Conservation (phyloP, 495 filamentous ascomycete species). For the Acidomyces sp. region DNA sequence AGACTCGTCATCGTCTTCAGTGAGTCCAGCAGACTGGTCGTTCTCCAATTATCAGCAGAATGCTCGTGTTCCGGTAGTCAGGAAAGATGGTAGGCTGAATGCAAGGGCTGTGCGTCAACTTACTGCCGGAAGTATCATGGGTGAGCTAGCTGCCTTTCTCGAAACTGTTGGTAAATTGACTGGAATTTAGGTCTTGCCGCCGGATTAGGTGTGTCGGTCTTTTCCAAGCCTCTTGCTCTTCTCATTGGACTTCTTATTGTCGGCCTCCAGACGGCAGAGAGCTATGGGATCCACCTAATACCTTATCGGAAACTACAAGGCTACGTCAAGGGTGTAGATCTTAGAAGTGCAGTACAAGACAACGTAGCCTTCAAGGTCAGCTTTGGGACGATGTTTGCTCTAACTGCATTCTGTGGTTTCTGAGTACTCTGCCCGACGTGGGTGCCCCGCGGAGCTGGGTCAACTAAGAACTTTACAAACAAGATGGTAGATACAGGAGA, state of each 20-base stretch:
- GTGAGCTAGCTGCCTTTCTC: slow-evolving; percentile 10
- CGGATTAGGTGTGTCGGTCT: slow-evolving; percentile 58
- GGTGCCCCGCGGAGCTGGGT: too few relatives aligned
- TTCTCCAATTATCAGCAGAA: slow-evolving; percentile 22
- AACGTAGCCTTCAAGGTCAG: slow-evolving; percentile 66
- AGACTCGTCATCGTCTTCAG: slow-evolving; percentile 13
- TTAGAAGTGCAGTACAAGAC: slow-evolving; percentile 46
- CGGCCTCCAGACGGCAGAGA: slow-evolving; percentile 50
- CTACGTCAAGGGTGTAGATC: slow-evolving; percentile 44
- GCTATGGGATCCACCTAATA: slow-evolving; percentile 61
- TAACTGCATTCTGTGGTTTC: slow-evolving; percentile 61
- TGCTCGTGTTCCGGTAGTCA: slow-evolving; percentile 19
- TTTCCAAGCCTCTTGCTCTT: slow-evolving; percentile 61
- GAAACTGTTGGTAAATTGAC: not conserved
- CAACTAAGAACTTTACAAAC: too few relatives aligned
- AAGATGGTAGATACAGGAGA: too few relatives aligned
- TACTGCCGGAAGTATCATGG: slow-evolving; percentile 24
- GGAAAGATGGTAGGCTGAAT: slow-evolving; percentile 16
- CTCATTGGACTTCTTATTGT: slow-evolving; percentile 60
- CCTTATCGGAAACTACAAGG: slow-evolving; percentile 46
- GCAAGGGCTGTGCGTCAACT: slow-evolving; percentile 21
- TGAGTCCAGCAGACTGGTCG: slow-evolving; percentile 20
- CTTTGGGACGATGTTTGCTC: slow-evolving; percentile 62
- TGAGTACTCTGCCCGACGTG: slow-evolving; percentile 27
- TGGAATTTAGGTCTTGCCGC: slow-evolving; percentile 43